Percentiles rank a stretch among this genome's conserved stretches.
Conservation (phyloP, 257 asterid genomes). For the Solanum sparsipilum region DNA sequence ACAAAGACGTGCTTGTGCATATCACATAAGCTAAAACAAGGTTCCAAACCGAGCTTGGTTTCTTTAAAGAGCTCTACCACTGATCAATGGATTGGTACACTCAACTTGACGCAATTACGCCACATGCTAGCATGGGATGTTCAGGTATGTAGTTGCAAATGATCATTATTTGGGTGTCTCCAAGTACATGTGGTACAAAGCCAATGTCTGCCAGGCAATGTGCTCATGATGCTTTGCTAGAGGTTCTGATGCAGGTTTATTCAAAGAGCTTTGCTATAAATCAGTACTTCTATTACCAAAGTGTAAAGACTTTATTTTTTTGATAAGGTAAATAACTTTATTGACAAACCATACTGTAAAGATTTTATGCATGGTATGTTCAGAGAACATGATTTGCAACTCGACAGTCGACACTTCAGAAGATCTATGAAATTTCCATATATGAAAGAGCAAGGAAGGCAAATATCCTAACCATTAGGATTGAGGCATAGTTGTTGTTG, state of each 20-base stretch:
- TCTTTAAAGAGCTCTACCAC: background rate
- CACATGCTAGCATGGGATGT: background rate
- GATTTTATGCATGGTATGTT: background rate
- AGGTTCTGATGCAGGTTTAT: background rate
- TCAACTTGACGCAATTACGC: background rate
- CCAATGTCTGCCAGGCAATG: background rate
- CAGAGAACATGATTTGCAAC: background rate
- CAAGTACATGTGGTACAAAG: background rate
- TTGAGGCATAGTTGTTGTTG: background rate
- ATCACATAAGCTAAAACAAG: background rate
- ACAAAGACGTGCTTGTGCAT: background rate
- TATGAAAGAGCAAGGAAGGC: background rate
- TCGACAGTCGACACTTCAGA: background rate
- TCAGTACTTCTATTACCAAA: background rate
- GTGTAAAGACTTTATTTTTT: background rate
- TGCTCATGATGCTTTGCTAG: background rate
- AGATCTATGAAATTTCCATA: background rate
- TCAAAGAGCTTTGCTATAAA: background rate
- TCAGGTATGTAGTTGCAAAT: background rate
- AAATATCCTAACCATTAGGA: background rate
- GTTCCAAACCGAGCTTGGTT: background rate
- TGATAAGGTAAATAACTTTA: background rate
- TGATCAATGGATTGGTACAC: background rate
- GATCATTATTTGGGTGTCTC: background rate
- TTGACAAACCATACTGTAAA: background rate